A percentile compares a stretch with the other conserved stretches of the same genome.
Conservation (phyloP, 2,329 filamentous ascomycete species). For the Apiospora arundinis region DNA sequence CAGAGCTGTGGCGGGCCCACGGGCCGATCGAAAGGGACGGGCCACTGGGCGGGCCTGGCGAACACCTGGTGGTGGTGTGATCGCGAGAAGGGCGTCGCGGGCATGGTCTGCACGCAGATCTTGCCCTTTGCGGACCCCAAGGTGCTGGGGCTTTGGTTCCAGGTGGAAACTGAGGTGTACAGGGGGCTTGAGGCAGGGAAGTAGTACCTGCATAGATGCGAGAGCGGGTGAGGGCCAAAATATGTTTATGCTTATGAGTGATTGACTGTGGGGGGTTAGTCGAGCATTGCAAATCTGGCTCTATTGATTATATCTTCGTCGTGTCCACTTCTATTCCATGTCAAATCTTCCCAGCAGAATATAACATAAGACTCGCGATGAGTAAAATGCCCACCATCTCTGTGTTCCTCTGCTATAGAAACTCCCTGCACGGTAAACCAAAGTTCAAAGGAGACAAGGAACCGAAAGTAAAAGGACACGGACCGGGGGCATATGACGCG, state of each 20-base stretch:
- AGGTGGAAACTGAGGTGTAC: constrained; percentile 48
- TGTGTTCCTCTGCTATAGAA: too few relatives aligned
- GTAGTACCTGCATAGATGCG: constrained; percentile 11
- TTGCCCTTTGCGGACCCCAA: constrained; percentile 54
- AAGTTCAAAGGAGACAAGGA: neutral
- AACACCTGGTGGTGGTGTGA: constrained; percentile 71
- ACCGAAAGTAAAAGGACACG: neutral
- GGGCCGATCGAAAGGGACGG: constrained; percentile 58
- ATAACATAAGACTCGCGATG: too few relatives aligned
- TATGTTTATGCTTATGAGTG: neutral
- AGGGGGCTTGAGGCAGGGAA: constrained; percentile 28
- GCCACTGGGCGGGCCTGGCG: constrained; percentile 63
- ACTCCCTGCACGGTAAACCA: too few relatives aligned
- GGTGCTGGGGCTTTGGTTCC: constrained; percentile 48
- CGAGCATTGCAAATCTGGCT: too few relatives aligned
- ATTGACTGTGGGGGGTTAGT: too few relatives aligned
- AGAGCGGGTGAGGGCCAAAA: neutral
- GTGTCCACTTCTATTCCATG: too few relatives aligned
- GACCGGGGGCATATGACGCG: neutral
- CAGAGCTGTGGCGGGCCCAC: constrained; percentile 54
- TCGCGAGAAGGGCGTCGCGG: constrained; percentile 62
- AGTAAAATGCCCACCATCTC: too few relatives aligned
- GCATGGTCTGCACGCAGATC: constrained; percentile 57
- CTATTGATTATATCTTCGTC: too few relatives aligned
- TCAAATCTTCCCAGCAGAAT: too few relatives aligned